Base-by-base conservation (phyloP, 176 grass and related monocot genomes). In the Hordeum marinum region DNA sequence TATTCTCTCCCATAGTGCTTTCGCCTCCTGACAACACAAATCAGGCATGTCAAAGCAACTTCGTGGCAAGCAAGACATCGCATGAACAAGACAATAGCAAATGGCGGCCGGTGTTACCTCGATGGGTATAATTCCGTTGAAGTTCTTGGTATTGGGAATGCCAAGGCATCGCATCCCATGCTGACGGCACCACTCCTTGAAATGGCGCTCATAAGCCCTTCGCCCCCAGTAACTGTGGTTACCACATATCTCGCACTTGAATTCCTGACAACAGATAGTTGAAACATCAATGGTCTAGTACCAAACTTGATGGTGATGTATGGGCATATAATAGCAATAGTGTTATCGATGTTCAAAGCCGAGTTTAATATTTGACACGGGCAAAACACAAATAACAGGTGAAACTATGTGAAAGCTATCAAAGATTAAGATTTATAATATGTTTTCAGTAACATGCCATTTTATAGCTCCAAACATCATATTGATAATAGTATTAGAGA, bases 131-230 rank as follows among this genome's bases (percentile, higher is more conserved):
- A 98, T 94, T 80, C 95, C 96, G 66, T 95, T 95, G 74, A 98
- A 98, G 83, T 92, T 95, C 58, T 98, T 98, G 24, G 93, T 95
- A 83, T 95, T 98, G n/a, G 93, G 93, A 80, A 98, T 98, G 46
- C 94, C 91, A 77, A 98, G 91, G 82, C 96, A 98, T 26, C 96
- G 89, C 96, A 98, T 95, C 24, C 96, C 96, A 23, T 98, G 96
- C 63, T 98, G 93, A 75, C 94, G 93, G 5, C 93, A 85, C 81
- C 91, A 94, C 59, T 98, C 93, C 79, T 98, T 98, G 81, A 98
- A 95, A 94, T 98, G 96, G 4, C 93, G 93, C 79, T 95, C 96
- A 79, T 93, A 98, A 72, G 93, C 93, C 86, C 96, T 83, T 83
- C 91, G 78, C 11, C 96, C 96, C 96, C 96, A 98, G 55, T 95